Base-by-base conservation (phyloP, 257 asterid species). In the Mentha longifolia region DNA sequence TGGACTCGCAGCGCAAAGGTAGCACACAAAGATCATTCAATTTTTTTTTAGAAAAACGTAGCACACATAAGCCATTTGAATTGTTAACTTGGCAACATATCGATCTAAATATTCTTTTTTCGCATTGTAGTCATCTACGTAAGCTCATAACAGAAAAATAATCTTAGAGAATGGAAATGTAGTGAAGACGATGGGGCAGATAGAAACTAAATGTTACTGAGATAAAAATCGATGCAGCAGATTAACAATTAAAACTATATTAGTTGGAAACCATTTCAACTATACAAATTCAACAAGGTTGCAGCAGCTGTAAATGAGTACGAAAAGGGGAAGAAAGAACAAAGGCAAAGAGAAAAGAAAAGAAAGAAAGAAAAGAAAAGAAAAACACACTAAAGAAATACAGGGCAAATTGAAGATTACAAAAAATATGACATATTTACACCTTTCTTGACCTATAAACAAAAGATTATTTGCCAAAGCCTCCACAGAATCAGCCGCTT, bases 371-470 rank as follows among this genome's bases (percentile, higher is more conserved):
- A 13, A 10, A 55, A 5, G 6, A 13, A 22, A 3, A 22, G 8
- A 68, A 61, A 47, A 37, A 70, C 79, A 74, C 71, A 31, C 77
- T 64, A 57, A 33, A 56, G 31, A 76, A 63, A 56, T 35, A 62
- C 46, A 78, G 57, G 50, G 42, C 49, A 59, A 58, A 67, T 65
- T 65, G 58, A 12, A 72, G 39, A 58, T 33, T 62, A 57, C 46
- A 72, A 19, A 41, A 14, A 61, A 65, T 73, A 65, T 73, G 47
- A 60, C 67, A 81, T 91, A 91, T 91, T 81, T 87, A 91, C 97
- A 88, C 55, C 81, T 74, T 84, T 78, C 85, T 79, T 82, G 75
- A 84, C 92, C 92, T 88, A 84, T 81, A 76, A 87, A 80, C 81
- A 82, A 56, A 37, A 68, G 86, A 80, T 82, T 84, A 85, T 89